These are phyloP conservation scores for Solanum tarapatanum DNA, from an alignment of 257 asterid genomes.

Conservation along the genomic window DNA sequence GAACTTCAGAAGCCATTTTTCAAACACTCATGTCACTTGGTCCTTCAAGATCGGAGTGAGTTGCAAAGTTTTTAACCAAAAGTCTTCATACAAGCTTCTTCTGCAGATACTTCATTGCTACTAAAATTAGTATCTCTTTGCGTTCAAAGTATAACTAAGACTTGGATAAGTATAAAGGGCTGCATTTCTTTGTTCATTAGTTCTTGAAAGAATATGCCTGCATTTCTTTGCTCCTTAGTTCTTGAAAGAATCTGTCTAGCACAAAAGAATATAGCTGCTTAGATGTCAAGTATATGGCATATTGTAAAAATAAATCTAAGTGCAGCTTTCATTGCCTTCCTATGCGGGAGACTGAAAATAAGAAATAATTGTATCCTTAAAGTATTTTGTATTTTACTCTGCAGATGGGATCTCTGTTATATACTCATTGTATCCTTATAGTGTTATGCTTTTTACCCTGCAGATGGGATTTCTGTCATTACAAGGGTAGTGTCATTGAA, in stretches of 20 bases:
- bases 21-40: conserved; percentile 94
- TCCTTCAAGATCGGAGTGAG: conserved; percentile 95
- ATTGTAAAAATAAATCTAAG: background rate
- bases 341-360: background rate
- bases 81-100: background rate
- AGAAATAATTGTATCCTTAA: background rate
- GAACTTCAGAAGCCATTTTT: conserved; percentile 85
- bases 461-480: conserved; percentile 96
- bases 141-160: background rate
- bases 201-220: background rate
- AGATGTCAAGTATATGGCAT: background rate
- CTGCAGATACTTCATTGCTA: background rate
- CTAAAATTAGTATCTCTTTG: background rate
- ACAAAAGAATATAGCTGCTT: background rate
- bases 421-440: background rate
- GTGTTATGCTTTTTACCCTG: background rate
- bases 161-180: background rate
- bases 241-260: background rate
- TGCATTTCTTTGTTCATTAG: background rate
- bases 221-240: background rate
- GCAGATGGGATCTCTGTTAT: conserved; percentile 93
- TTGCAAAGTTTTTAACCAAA: background rate
- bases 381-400: background rate
- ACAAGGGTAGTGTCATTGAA: conserved; percentile 82
- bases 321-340: background rate